Base-by-base conservation (phyloP, 2,329 filamentous ascomycete species). In the Hymenoscyphus infarciens region DNA sequence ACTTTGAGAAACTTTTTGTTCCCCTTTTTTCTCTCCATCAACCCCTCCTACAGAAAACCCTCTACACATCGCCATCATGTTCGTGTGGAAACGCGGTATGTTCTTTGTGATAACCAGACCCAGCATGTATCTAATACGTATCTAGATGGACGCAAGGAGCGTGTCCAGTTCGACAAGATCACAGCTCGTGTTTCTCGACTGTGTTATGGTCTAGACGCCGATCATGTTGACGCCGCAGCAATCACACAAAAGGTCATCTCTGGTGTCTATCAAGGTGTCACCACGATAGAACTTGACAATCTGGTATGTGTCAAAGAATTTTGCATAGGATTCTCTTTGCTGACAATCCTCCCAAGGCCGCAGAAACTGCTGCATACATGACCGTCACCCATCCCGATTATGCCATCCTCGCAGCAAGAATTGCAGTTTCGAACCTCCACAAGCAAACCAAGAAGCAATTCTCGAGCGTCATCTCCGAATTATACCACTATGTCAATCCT, bases 371-470 rank as follows among this genome's bases (percentile, higher is more conserved):
- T 72, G 95, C 95, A 63, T 99, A 99, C 83, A 99, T 99, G 95
- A 99, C 95, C 65, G 94, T 97, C 72, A 99, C 94, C 67, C 95
- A 99, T 78, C 95, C 95, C 73, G 95, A 99, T 81, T 99, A 99
- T 77, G 95, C 95, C 76, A 96, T 98, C 76, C 92, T 99, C 64
- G 95, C 95, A 68, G 95, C 95, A 69, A 93, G 95, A 80, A 98
- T 99, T 75, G 95, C 95, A 71, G 95, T 99, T 61, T 99, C 95
- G 74, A 99, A 99, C 82, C 89, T 99, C 64, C 95, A 99, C 88
- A 99, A 99, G 82, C 95, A 99, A 84, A 99, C 95, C 68, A 98
- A 98, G 86, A 99, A 99, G 84, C 94, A 98, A 77, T 99, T 96
- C 82, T 98, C 95, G n/a, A 83, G 91, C 57, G 95, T 99, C 64